A percentile compares a stretch with the other conserved stretches of the same genome.
Evolutionary conservation across 306 rosid genomes (phyloP).

Genomic region (Potentilla sterilis): DNA sequence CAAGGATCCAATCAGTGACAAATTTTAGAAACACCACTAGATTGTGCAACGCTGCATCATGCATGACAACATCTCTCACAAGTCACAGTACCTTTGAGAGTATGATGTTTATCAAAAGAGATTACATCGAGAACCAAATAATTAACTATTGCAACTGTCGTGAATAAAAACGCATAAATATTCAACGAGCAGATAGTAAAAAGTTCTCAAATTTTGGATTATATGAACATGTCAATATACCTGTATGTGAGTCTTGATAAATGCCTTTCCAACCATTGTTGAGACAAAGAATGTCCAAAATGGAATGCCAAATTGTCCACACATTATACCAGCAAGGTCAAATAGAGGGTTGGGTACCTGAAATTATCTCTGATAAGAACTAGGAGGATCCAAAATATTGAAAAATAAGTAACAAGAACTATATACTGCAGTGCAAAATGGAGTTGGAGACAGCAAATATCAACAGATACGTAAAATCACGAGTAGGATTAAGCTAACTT

Average conservation of each 20-base stretch:
- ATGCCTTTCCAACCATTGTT: conserved; percentile 72
- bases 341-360: conserved; percentile 61
- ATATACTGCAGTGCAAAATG: background rate
- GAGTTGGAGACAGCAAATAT: background rate
- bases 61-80: background rate
- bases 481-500: background rate
- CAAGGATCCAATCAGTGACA: background rate
- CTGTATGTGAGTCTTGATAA: conserved; percentile 71
- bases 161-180: background rate
- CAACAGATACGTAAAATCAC: background rate
- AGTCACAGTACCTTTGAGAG: background rate
- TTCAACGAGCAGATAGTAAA: background rate
- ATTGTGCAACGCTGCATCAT: background rate
- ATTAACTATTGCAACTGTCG: background rate
- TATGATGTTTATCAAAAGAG: background rate
- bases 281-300: conserved; percentile 67
- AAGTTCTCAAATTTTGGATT: background rate
- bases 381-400: background rate
- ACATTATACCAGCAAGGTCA: conserved; percentile 81
- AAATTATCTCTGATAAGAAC: background rate
- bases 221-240: conserved; percentile 23
- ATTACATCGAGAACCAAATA: background rate
- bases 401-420: background rate
- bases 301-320: conserved; percentile 54
- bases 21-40: background rate